Conservation (phyloP, 1,139 yeast genomes). For the Taiozyma sp. region DNA sequence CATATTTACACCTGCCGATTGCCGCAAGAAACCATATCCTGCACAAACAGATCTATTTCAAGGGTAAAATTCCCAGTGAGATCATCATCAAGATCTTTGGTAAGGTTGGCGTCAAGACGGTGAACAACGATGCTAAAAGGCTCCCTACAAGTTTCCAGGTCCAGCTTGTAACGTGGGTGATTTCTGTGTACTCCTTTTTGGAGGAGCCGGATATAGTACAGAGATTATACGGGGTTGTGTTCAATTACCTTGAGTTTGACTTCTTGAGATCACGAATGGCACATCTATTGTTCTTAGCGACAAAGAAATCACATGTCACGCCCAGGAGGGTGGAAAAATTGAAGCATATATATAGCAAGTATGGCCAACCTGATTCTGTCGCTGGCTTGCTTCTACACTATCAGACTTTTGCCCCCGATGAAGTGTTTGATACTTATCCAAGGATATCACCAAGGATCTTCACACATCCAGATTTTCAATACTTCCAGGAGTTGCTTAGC, state of each 20-base stretch:
- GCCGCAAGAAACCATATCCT: slow-evolving; percentile 21
- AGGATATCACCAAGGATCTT: slow-evolving; percentile 23
- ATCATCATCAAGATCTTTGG: slow-evolving; percentile 27
- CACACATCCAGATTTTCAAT: slow-evolving; percentile 25
- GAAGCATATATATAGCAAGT: slow-evolving; percentile 29
- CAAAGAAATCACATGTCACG: slow-evolving; percentile 31
- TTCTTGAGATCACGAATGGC: slow-evolving; percentile 39
- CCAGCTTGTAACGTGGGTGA: slow-evolving; percentile 35
- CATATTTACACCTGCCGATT: slow-evolving; percentile 1
- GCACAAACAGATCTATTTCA: slow-evolving; percentile 29
- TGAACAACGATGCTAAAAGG: slow-evolving; percentile 13
- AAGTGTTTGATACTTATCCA: slow-evolving; percentile 24
- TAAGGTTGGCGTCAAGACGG: slow-evolving; percentile 27
- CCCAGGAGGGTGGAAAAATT: slow-evolving; percentile 33
- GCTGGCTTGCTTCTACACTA: slow-evolving; percentile 27
- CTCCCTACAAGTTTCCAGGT: slow-evolving; percentile 25
- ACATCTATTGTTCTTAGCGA: slow-evolving; percentile 35
- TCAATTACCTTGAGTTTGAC: slow-evolving; percentile 41
- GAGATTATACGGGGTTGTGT: slow-evolving; percentile 32
- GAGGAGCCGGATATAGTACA: slow-evolving; percentile 24
- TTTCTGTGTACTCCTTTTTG: slow-evolving; percentile 29
- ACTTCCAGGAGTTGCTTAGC: slow-evolving; percentile 6
- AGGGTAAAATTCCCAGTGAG: slow-evolving; percentile 24
- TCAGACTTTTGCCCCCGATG: slow-evolving; percentile 26
- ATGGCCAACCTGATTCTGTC: slow-evolving; percentile 30